Evolutionary conservation across 192 early-diverging fungal species (phyloP).

Genomic region (Lobosporangium transversale): DNA sequence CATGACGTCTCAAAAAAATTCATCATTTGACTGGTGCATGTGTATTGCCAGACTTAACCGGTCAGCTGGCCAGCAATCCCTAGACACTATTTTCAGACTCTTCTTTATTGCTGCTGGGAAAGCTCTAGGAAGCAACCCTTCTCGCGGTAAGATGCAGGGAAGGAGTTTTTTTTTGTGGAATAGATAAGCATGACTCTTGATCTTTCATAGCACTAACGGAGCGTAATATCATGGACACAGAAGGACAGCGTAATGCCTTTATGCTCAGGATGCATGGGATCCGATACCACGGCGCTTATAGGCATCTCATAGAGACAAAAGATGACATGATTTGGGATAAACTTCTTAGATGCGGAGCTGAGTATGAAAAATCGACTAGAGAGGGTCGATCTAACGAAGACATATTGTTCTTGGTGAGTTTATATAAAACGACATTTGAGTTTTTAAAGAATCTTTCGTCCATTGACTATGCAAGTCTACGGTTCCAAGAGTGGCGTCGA

Average conservation of each 20-base stretch:
- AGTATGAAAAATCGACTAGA: conserved; percentile 52
- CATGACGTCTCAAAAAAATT: conserved; percentile 48
- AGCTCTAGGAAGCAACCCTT: conserved; percentile 7
- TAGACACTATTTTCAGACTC: conserved; percentile 55
- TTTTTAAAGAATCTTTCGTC: conserved; percentile 10
- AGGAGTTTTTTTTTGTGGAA: not conserved
- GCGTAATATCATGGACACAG: too few species aligned
- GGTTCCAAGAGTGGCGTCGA: conserved; percentile 49
- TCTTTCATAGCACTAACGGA: too few species aligned
- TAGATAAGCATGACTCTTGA: not conserved
- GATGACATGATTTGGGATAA: conserved; percentile 55
- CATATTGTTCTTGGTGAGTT: not conserved
- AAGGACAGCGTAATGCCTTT: conserved; percentile 24
- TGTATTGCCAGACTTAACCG: conserved; percentile 29
- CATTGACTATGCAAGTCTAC: conserved; percentile 16
- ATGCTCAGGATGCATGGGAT: conserved; percentile 30
- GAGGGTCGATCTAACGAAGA: conserved; percentile 25
- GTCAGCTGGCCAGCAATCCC: conserved; percentile 36
- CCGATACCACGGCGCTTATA: conserved; percentile 14
- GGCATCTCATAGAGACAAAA: not conserved
- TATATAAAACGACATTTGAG: conserved; percentile 32
- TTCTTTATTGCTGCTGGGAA: conserved; percentile 51
- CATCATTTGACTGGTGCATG: conserved; percentile 56
- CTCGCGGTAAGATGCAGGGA: conserved; percentile 13
- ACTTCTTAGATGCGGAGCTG: conserved; percentile 44